Percentiles rank a stretch among this genome's conserved stretches.
Conservation (phyloP, 768 basidiomycete species). For the Hemileccinum impolitum region DNA sequence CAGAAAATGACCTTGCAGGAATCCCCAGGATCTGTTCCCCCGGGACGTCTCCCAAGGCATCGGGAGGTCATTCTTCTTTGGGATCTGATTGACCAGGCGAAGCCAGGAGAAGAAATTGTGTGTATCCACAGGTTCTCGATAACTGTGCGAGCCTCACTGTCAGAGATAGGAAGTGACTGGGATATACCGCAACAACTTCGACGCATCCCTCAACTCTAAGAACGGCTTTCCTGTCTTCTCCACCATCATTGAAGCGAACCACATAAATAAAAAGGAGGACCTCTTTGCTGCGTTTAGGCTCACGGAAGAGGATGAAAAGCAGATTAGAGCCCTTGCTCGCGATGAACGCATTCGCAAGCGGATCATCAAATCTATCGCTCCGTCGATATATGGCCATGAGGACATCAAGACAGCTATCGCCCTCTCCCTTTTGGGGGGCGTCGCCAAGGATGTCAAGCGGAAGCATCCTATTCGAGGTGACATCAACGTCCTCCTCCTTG, state of each 20-base stretch:
- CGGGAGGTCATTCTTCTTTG: conserved; percentile 95
- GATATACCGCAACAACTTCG: conserved; percentile 98
- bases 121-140: conserved; percentile 28
- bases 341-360: conserved; percentile 96
- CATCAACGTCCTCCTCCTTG: conserved; percentile 93
- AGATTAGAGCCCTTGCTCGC: conserved; percentile 80
- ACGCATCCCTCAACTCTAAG: conserved; percentile 95
- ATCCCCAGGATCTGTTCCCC: conserved; percentile 95
- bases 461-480: conserved; percentile 97
- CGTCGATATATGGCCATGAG: conserved; percentile 98
- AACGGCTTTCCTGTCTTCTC: conserved; percentile 99
- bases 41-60: conserved; percentile 94
- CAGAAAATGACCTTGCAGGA: conserved; percentile 99
- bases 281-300: conserved; percentile 97
- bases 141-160: conserved; percentile 7
- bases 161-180: conserved; percentile 86
- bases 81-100: conserved; percentile 97
- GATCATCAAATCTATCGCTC: conserved; percentile 97
- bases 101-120: conserved; percentile 98
- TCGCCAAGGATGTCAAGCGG: conserved; percentile 93
- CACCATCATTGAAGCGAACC: conserved; percentile 96
- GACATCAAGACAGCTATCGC: conserved; percentile 98
- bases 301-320: conserved; percentile 94
- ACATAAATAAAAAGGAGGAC: conserved; percentile 99
- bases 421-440: conserved; percentile 90